These are phyloP conservation scores for Pseudisothecium myosuroides DNA, from an alignment of 225 moss, liverwort and hornwort genomes.

Conservation along the genomic window DNA sequence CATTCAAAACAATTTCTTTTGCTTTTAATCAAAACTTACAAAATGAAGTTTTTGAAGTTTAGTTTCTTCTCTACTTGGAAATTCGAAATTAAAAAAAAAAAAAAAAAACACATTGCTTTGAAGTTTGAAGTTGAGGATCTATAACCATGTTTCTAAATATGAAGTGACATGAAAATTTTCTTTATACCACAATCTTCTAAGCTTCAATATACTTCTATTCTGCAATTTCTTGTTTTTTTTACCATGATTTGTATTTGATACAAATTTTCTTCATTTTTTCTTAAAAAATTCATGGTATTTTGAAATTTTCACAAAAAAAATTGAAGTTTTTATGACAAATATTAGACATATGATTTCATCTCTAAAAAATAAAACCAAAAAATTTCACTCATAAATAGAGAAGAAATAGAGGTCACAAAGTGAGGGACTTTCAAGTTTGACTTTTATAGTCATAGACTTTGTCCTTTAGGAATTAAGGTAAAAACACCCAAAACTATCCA, in stretches of 20 bases:
- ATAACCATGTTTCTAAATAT: background rate
- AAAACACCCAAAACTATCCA: rapidly evolving
- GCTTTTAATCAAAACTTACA: background rate
- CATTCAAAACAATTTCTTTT: background rate
- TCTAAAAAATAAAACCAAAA: background rate
- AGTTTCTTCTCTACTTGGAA: background rate
- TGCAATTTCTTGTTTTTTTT: rapidly evolving
- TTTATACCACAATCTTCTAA: background rate
- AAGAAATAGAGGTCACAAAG: background rate
- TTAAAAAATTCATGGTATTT: background rate
- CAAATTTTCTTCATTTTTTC: background rate
- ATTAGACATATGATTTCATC: background rate
- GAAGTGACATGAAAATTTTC: background rate
- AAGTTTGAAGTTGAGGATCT: background rate
- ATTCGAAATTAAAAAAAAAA: no score
- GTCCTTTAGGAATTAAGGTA: rapidly evolving
- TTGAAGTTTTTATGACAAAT: background rate
- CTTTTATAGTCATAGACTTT: rapidly evolving
- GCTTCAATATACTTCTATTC: background rate
- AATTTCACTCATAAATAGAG: no score
- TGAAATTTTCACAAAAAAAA: background rate
- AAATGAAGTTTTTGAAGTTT: background rate
- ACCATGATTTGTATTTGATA: background rate
- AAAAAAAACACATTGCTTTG: no score
- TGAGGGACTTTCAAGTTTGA: background rate